Conservation (phyloP, 1,139 yeast species). For the Sugiyamaella grinbergsii region DNA sequence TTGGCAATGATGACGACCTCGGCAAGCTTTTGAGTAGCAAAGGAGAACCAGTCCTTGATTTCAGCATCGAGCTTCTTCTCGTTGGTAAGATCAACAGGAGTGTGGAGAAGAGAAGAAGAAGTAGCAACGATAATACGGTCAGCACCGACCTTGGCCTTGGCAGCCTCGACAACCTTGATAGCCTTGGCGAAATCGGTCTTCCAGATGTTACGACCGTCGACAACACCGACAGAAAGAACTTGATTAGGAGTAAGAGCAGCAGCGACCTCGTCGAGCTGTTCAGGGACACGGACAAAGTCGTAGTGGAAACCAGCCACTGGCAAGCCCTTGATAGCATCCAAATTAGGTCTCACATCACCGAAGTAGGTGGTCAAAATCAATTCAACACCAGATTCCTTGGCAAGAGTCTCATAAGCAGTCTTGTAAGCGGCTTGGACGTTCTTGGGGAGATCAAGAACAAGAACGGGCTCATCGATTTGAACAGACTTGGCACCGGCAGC, state of each 20-base stretch:
- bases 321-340: slow-evolving; percentile 80
- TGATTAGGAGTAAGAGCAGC: slow-evolving; percentile 67
- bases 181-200: slow-evolving; percentile 92
- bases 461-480: slow-evolving; percentile 96
- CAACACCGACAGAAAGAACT: slow-evolving; percentile 91
- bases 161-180: slow-evolving; percentile 74
- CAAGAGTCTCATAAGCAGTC: slow-evolving; percentile 76
- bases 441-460: slow-evolving; percentile 90
- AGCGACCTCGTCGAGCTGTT: slow-evolving; percentile 85
- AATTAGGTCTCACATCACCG: slow-evolving; percentile 98
- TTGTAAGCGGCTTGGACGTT: slow-evolving; percentile 82
- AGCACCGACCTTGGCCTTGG: slow-evolving; percentile 79
- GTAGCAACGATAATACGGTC: slow-evolving; percentile 91
- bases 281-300: slow-evolving; percentile 95
- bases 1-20: slow-evolving; percentile 93
- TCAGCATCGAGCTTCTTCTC: slow-evolving; percentile 89
- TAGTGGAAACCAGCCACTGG: slow-evolving; percentile 96
- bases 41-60: slow-evolving; percentile 97
- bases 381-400: slow-evolving; percentile 63
- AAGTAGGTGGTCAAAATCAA: slow-evolving; percentile 87
- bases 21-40: slow-evolving; percentile 91
- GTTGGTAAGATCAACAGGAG: slow-evolving; percentile 92
- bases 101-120: slow-evolving; percentile 95
- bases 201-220: slow-evolving; percentile 99
- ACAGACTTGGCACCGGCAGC: slow-evolving; percentile 94